phyloP scores from a whole-genome alignment of 768 basidiomycete genomes.

The Candolleomyces efflorescens region DNA sequence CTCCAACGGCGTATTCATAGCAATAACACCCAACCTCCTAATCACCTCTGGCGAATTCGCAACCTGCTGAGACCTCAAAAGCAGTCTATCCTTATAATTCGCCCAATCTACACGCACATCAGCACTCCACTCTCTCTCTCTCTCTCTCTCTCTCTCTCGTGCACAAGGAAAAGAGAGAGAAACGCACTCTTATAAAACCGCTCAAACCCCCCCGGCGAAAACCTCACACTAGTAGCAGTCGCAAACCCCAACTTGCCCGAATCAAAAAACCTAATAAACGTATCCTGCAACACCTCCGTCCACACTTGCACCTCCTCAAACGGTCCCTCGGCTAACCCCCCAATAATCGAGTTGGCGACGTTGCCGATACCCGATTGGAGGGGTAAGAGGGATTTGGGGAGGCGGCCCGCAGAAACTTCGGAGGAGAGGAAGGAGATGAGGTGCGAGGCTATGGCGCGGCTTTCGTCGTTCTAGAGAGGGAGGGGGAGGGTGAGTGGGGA shows the following conservation, averaged over 20 bases:
- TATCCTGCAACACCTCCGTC: conserved; percentile 46
- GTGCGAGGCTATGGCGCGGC: conserved; percentile 37
- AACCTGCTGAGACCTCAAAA: conserved; percentile 47
- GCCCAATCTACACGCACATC: conserved; percentile 32
- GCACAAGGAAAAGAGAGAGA: no score
- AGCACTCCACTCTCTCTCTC: no score
- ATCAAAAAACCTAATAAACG: conserved; percentile 43
- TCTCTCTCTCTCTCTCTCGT: no score
- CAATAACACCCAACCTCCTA: conserved; percentile 43
- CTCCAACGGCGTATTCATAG: conserved; percentile 49
- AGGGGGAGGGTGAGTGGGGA: not conserved
- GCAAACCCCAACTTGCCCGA: conserved; percentile 43
- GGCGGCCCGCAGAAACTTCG: conserved; percentile 37
- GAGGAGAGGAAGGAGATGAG: conserved; percentile 40
- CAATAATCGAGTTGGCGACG: conserved; percentile 47
- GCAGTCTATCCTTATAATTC: conserved; percentile 40
- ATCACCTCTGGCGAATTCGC: conserved; percentile 49
- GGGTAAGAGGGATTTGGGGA: conserved; percentile 39
- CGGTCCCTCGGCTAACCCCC: conserved; percentile 43
- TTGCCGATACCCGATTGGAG: conserved; percentile 47
- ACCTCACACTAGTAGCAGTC: conserved; percentile 43
- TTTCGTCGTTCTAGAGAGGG: conserved; percentile 30
- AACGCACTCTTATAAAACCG: conserved; percentile 41
- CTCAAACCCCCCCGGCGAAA: conserved; percentile 44
- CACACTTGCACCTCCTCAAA: conserved; percentile 47